Base-by-base conservation (phyloP, 176 grass and related monocot genomes). In the Musa schizocarpa region DNA sequence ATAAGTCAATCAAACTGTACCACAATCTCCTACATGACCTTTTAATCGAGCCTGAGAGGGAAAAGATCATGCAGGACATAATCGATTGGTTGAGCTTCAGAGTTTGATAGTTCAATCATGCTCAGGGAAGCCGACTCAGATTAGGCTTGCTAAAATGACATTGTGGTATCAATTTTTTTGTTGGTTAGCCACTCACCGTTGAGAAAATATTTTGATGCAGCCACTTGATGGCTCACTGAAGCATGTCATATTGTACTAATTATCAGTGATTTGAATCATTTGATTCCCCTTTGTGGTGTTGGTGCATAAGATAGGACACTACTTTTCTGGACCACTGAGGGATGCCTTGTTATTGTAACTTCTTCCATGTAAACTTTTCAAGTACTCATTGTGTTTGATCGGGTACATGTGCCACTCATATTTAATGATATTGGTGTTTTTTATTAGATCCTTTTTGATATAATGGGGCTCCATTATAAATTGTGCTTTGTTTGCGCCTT, bases 31-130 rank as follows among this genome's bases (percentile, higher is more conserved):
- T 91, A 12, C 90, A 98, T 69, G 93, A 93, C 77, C 84, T 98
- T 21, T 88, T 98, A 34, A 93, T 93, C 69, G 94, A 93, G 82
- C 94, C 88, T 6, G 90, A 98, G 81, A 69, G 88, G 72, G 86
- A 91, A 6, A 7, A 14, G 13, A 55, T 98, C 12, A 88, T 98
- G 73, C 29, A 76, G 54, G 90, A 89, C 67, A 98, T 98, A 74
- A 68, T 89, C 52, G 80, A 77, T 71, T 98, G 90, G 94, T 25
- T 91, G 12, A 73, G 29, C 14, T 80, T 65, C 0, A 85, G 86
- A 83, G 64, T 89, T 13, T 86, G 76, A 86, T 48, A n/a, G 53
- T 59, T 65, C 49, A 51, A 17, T 48, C 48, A 50, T 65, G 63
- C 22, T 26, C 24, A 24, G 19, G 11, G 13, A 43, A 43, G 34